These are phyloP conservation scores for Hirsutella rhossiliensis DNA, from an alignment of 2,329 filamentous ascomycete genomes.

Conservation along the genomic window DNA sequence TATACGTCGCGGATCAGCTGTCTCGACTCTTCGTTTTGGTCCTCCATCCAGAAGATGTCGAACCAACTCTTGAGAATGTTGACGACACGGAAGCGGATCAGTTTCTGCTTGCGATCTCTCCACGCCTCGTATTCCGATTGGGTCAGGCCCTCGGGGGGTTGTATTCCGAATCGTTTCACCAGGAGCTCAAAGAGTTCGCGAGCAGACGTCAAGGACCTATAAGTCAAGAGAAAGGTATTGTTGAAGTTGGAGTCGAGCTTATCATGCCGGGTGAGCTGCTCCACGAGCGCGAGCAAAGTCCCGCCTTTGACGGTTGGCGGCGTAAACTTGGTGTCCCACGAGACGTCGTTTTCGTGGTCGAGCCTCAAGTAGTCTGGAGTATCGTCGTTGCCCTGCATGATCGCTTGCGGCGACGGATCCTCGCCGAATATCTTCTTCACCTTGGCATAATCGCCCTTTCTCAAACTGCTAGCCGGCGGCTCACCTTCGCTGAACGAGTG, in stretches of 20 bases:
- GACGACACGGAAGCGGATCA: slow-evolving; percentile 88
- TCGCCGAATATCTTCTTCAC: slow-evolving; percentile 56
- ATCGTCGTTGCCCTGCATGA: slow-evolving; percentile 52
- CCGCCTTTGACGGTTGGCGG: slow-evolving; percentile 75
- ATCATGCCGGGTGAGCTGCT: slow-evolving; percentile 91
- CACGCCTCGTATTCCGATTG: slow-evolving; percentile 71
- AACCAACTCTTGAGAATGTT: slow-evolving; percentile 99
- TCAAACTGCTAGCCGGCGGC: slow-evolving; percentile 33
- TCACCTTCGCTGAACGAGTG: slow-evolving; percentile 57
- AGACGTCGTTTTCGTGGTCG: slow-evolving; percentile 79
- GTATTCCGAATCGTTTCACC: slow-evolving; percentile 82
- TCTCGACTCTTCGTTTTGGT: slow-evolving; percentile 70
- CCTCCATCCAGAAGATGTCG: slow-evolving; percentile 98
- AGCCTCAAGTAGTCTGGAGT: slow-evolving; percentile 73
- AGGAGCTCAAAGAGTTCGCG: slow-evolving; percentile 86
- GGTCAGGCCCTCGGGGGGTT: slow-evolving; percentile 73
- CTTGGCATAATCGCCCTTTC: slow-evolving; percentile 51
- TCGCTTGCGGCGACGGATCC: slow-evolving; percentile 39
- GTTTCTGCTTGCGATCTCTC: slow-evolving; percentile 90
- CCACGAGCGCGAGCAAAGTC: slow-evolving; percentile 77
- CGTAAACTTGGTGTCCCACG: slow-evolving; percentile 74
- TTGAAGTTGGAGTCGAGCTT: slow-evolving; percentile 93
- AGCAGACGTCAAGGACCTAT: slow-evolving; percentile 86
- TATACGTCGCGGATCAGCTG: slow-evolving; percentile 81
- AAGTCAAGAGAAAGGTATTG: slow-evolving; percentile 94